Evolutionary conservation across 306 rosid genomes (phyloP).

Genomic region (Citrullus colocynthis): DNA sequence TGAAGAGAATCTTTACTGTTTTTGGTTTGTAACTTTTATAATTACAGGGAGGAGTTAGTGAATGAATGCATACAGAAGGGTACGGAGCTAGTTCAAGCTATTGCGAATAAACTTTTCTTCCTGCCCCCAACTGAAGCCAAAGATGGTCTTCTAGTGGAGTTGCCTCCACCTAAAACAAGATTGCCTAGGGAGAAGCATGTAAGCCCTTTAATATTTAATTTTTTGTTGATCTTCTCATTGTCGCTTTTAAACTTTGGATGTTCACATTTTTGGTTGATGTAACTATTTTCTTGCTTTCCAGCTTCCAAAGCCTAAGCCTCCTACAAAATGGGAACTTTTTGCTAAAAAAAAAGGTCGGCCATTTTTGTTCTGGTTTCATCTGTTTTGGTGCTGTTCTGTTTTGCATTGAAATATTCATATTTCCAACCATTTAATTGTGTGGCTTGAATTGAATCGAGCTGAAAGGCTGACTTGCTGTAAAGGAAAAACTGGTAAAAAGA

Average conservation of each 20-base stretch:
- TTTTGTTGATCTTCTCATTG: background rate
- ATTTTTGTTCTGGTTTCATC: background rate
- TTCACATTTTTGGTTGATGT: background rate
- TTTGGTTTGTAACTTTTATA: background rate
- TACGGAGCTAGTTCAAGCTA: constrained; percentile 68
- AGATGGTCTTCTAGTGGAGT: constrained; percentile 68
- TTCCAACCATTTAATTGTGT: background rate
- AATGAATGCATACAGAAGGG: constrained; percentile 46
- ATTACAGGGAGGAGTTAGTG: constrained; percentile 48
- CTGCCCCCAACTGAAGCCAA: constrained; percentile 54
- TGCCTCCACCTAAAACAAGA: constrained; percentile 53
- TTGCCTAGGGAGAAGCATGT: constrained; percentile 83
- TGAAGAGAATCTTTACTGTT: background rate
- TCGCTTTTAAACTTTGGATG: background rate
- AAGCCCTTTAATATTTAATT: constrained; percentile 8
- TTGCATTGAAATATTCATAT: background rate
- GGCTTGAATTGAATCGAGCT: background rate
- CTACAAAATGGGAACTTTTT: constrained; percentile 78
- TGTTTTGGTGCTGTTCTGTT: background rate
- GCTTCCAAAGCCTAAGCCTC: constrained; percentile 78
- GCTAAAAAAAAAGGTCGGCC: constrained; percentile 63
- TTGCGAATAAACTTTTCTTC: constrained; percentile 49
- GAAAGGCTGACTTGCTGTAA: background rate
- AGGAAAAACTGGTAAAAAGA: background rate
- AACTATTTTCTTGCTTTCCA: constrained; percentile 17